Evolutionary conservation across 768 basidiomycete species (phyloP), one percentile per base, ranked within the genome.

Genomic region (Jaapia argillacea): DNA sequence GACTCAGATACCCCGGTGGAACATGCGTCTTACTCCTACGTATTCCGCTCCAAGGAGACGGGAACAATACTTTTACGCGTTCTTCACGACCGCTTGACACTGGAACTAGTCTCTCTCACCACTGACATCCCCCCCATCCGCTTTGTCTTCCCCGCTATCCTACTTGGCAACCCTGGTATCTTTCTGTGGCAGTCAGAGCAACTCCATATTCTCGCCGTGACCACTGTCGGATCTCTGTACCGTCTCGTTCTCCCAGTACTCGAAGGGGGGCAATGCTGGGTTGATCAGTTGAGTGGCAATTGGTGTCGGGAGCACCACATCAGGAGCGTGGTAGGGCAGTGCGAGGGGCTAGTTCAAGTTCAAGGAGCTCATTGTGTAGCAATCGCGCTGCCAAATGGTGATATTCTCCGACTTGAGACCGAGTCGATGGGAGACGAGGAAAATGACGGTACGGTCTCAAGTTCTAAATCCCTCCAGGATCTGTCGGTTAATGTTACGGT

Each of bases 31-130:
- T 74, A 71, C 56, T 71, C 82, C 24, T 70, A 72, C 16, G 50
- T 79, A 42, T 66, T 83, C 45, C 70, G 79, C 49, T 69, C 79
- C 4, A 64, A 68, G 12, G 55, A 61, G 27, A 75, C 79, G 3
- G 83, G 84, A 13, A 71, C 81, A 40, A 69, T 91, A 42, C 71
- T 90, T 41, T 60, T 81, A 38, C 81, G 90, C 47, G 71, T 88
- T 37, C 67, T 90, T 43, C 81, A 90, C 48, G 77, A 73, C 36
- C 82, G 81, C 21, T 62, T 78, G 48, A 79, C 88, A 40, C 60
- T 89, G 35, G 86, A 92, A 54, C 74, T 93, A 37, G 56, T 79
- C 27, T 85, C 87, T n/a, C 65, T 89, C 36, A 76, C 84, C 4
- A 70, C 72, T 1, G 66, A 76, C 49, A 65, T 79, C 2, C 67